Evolutionary conservation across 495 filamentous ascomycete species (phyloP), one percentile per base, ranked within the genome.

Genomic region (Cairneyella variabilis): DNA sequence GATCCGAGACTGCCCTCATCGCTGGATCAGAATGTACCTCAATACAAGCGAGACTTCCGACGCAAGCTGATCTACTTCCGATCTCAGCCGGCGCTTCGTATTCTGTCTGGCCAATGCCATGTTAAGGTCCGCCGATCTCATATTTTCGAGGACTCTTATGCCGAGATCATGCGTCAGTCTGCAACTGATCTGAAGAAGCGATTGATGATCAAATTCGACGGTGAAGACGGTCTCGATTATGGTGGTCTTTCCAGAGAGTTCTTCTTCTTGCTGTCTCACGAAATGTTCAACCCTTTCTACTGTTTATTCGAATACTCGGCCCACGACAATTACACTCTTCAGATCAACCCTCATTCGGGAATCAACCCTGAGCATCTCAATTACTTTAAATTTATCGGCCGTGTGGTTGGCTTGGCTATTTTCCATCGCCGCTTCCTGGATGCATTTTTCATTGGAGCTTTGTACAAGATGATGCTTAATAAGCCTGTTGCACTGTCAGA

Each of bases 251-350:
- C 93, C 18, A 86, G 93, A 80, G 93, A 99, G 71, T 99, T 97
- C 76, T 99, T 99, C 80, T 99, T 97, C 84, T 78, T 99, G 51
- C 82, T 99, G 36, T 97, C 93, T n/a, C 93, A 99, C 71, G 93
- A 99, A 76, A 99, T 99, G 93, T 99, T 99, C 73, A 99, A 99
- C 70, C 93, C 93, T 48, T 99, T 99, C 74, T 99, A 99, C 75
- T 99, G 93, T 72, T 79, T 99, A 40, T 99, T 99, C 76, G 93
- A 99, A 74, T 99, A 99, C 69, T 97, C 93, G 56, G 93, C 93
- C 25, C 93, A 99, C 75, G 93, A 99, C 82, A 99, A 99, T 75
- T 99, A 99, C 75, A 99, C 93, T 49, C 85, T 99, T 52, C 93
- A 99, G 73, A 99, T 99, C 76, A 99, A 99, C 73, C 93, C 93